These are phyloP conservation scores for Theileria orientalis DNA, from an alignment of 169 alveolate species.

Conservation along the genomic window DNA sequence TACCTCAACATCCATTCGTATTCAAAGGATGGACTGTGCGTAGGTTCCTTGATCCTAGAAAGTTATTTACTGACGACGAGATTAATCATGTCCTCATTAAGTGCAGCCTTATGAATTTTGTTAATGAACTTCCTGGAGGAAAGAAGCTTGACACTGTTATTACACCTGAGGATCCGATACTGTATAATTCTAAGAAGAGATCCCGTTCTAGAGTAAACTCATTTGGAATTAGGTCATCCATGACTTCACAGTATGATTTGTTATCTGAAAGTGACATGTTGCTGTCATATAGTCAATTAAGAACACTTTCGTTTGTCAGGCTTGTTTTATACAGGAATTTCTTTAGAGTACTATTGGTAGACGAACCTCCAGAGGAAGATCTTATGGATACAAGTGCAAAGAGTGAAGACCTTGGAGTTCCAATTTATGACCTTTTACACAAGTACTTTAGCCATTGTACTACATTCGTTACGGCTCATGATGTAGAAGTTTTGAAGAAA, in stretches of 20 bases:
- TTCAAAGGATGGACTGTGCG: slow-evolving; percentile 63
- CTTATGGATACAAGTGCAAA: no score
- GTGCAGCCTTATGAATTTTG: slow-evolving; percentile 38
- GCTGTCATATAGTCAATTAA: slow-evolving; percentile 46
- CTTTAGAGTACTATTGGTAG: slow-evolving; percentile 73
- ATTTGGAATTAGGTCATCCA: no score
- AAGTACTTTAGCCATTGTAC: no score
- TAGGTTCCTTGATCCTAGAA: slow-evolving; percentile 57
- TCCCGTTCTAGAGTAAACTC: no score
- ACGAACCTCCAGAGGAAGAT: no score
- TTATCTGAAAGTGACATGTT: no score
- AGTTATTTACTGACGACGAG: slow-evolving; percentile 37
- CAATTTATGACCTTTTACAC: no score
- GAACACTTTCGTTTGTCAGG: slow-evolving; percentile 73
- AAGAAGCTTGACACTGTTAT: slow-evolving; percentile 24
- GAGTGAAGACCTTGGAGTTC: slow-evolving; percentile 10
- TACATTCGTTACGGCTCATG: no score
- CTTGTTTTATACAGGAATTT: slow-evolving; percentile 66
- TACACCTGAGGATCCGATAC: no score
- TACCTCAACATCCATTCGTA: slow-evolving; percentile 49
- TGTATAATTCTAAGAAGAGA: no score
- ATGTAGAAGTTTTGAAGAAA: no score
- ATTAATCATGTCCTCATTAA: slow-evolving; percentile 26
- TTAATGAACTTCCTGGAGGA: slow-evolving; percentile 21
- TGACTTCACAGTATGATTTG: no score